Percentiles rank a stretch among this genome's conserved stretches.
These are phyloP conservation scores for Babesia divergens DNA, from an alignment of 169 alveolate genomes.

Conservation along the genomic window DNA sequence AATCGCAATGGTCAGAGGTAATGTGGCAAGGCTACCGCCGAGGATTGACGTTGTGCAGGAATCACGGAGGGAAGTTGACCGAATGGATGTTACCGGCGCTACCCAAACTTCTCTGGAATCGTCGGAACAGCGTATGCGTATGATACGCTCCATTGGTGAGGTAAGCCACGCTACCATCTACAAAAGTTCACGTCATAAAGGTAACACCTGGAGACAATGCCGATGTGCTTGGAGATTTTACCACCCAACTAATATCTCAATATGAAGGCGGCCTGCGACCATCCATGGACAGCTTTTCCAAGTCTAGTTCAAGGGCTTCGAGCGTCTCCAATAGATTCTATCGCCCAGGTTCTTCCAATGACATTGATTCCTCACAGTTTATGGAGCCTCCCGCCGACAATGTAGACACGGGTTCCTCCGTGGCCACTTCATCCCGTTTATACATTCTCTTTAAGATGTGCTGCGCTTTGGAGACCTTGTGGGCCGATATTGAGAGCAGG, in stretches of 20 bases:
- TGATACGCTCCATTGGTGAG: conserved; percentile 17
- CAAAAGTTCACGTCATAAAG: neutral
- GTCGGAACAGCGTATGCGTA: conserved; percentile 21
- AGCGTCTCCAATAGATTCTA: neutral
- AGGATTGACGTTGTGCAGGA: neutral
- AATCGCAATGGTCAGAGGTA: neutral
- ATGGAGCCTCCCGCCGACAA: neutral
- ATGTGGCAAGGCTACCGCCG: no score
- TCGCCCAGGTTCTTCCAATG: neutral
- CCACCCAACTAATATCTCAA: conserved; percentile 37
- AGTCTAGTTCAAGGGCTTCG: neutral
- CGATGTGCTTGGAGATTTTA: conserved; percentile 31
- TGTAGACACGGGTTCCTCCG: conserved; percentile 10
- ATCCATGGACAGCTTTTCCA: neutral
- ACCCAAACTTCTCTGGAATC: conserved; percentile 6
- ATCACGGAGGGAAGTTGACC: neutral
- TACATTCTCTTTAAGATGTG: conserved; percentile 15
- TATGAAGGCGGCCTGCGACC: conserved; percentile 23
- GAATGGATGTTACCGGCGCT: no score
- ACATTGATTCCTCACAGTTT: neutral
- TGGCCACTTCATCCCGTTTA: conserved; percentile 6
- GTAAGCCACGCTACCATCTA: neutral
- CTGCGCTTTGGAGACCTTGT: neutral
- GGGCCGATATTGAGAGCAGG: conserved; percentile 14
- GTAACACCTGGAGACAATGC: conserved; percentile 3